These are phyloP conservation scores for Ophiosphaerella herpotricha DNA, from an alignment of 2,329 filamentous ascomycete species.

Conservation along the genomic window DNA sequence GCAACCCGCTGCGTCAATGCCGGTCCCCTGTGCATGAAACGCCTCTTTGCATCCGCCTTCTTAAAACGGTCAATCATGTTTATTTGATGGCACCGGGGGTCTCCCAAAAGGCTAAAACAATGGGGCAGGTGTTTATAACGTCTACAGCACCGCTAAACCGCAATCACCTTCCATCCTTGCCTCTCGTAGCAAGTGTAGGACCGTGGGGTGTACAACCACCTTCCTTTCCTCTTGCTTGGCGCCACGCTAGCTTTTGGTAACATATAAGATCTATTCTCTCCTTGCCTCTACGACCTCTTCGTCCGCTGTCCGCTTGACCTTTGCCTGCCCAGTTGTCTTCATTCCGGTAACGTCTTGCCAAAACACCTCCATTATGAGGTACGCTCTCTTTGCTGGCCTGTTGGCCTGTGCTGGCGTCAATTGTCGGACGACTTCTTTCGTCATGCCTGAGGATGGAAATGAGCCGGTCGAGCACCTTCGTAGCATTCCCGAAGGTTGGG, in stretches of 20 bases:
- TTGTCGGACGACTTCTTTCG: slow-evolving; percentile 20
- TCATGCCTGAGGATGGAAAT: slow-evolving; percentile 26
- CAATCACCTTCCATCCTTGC: not conserved
- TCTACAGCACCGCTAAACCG: not conserved
- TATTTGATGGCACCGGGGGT: slow-evolving; percentile 12
- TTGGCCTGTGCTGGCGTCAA: slow-evolving; percentile 37
- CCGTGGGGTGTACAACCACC: not conserved
- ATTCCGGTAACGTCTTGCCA: not conserved
- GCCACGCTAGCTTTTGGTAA: too few relatives aligned
- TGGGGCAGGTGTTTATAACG: slow-evolving; percentile 3
- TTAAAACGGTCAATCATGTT: slow-evolving; percentile 20
- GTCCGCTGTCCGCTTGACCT: not conserved
- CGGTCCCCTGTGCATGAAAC: slow-evolving; percentile 11
- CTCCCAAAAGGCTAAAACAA: not conserved
- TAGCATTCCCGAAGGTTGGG: slow-evolving; percentile 44
- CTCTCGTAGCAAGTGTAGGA: not conserved
- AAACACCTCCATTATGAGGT: slow-evolving; percentile 32
- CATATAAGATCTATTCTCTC: too few relatives aligned
- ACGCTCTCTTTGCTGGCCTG: slow-evolving; percentile 37
- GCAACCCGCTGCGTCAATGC: slow-evolving; percentile 1
- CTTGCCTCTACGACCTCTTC: too few relatives aligned
- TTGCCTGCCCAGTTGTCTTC: not conserved
- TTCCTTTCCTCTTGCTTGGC: too few relatives aligned
- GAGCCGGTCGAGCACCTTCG: slow-evolving; percentile 40
- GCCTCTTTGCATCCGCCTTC: slow-evolving; percentile 15